A percentile compares a stretch with the other conserved stretches of the same genome.
Evolutionary conservation across 2,329 filamentous ascomycete genomes (phyloP).

Genomic region (Fusarium subglutinans): DNA sequence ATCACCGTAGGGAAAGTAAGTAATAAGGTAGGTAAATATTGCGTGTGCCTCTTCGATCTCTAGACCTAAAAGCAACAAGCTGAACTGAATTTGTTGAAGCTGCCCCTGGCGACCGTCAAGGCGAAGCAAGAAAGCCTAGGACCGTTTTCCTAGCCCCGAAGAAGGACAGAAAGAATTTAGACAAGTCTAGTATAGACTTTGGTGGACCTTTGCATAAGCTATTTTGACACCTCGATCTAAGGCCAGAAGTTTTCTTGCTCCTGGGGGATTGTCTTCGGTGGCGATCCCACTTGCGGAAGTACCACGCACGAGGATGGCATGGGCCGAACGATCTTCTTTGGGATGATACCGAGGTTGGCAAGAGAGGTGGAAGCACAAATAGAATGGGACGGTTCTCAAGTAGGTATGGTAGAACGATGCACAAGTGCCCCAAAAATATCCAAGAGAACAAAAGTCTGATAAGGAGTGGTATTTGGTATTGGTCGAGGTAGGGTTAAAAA

Average conservation of each 20-base stretch:
- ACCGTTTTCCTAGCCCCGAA: neutral
- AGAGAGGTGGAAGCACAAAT: conserved; percentile 9
- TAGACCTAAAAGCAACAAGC: conserved; percentile 19
- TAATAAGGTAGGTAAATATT: conserved; percentile 6
- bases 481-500: conserved; percentile 13
- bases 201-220: neutral
- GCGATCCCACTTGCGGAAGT: conserved; percentile 42
- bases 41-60: conserved; percentile 1
- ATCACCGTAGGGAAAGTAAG: neutral
- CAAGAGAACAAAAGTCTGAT: conserved; percentile 9
- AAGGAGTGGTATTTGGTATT: conserved; percentile 7
- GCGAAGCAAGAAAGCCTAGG: neutral
- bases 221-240: neutral
- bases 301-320: conserved; percentile 26
- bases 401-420: conserved; percentile 2
- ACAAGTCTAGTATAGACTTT: neutral
- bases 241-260: neutral
- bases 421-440: conserved; percentile 10
- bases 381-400: conserved; percentile 17
- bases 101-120: conserved; percentile 29
- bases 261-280: conserved; percentile 36
- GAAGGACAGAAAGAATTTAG: neutral
- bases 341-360: conserved; percentile 8
- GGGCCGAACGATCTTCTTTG: conserved; percentile 14
- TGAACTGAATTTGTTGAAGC: conserved; percentile 22